Percentiles rank a stretch among this genome's conserved stretches.
phyloP scores from a whole-genome alignment of 2,329 filamentous ascomycete genomes.

The Exserohilum turcica region DNA sequence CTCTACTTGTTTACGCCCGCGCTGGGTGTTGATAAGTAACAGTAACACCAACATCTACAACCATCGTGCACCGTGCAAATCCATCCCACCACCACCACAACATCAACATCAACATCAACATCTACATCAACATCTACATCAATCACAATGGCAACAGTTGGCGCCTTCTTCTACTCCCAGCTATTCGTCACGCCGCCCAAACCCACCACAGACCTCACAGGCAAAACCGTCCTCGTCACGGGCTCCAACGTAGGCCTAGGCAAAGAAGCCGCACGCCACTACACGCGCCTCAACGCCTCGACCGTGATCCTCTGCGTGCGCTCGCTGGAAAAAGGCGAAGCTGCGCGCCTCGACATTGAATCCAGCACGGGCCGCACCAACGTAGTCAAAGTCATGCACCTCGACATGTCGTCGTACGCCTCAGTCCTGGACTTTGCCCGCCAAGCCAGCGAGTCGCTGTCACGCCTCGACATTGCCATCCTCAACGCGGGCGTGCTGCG shows the following conservation, averaged over 20 bases:
- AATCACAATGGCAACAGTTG: constrained; percentile 3
- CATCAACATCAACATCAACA: no score
- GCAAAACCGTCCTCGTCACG: constrained; percentile 54
- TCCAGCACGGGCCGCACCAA: constrained; percentile 31
- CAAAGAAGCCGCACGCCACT: constrained; percentile 53
- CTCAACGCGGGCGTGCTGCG: constrained; percentile 49
- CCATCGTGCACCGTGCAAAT: neutral
- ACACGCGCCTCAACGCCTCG: constrained; percentile 47
- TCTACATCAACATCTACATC: no score
- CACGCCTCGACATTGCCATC: constrained; percentile 45
- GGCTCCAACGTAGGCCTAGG: constrained; percentile 57
- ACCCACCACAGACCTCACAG: constrained; percentile 33
- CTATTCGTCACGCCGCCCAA: constrained; percentile 45
- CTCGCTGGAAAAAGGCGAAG: constrained; percentile 51
- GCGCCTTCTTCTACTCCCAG: constrained; percentile 49
- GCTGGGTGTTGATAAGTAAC: no score
- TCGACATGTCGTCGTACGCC: constrained; percentile 51
- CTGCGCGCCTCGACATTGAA: constrained; percentile 51
- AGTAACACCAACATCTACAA: neutral
- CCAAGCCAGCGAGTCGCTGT: constrained; percentile 25
- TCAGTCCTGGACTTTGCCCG: constrained; percentile 46
- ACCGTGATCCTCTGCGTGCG: constrained; percentile 56
- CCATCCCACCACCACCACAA: neutral
- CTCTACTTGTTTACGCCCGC: no score
- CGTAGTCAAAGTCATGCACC: constrained; percentile 53